phyloP scores from a whole-genome alignment of 2,329 filamentous ascomycete species.

The Neoascochyta sp. region DNA sequence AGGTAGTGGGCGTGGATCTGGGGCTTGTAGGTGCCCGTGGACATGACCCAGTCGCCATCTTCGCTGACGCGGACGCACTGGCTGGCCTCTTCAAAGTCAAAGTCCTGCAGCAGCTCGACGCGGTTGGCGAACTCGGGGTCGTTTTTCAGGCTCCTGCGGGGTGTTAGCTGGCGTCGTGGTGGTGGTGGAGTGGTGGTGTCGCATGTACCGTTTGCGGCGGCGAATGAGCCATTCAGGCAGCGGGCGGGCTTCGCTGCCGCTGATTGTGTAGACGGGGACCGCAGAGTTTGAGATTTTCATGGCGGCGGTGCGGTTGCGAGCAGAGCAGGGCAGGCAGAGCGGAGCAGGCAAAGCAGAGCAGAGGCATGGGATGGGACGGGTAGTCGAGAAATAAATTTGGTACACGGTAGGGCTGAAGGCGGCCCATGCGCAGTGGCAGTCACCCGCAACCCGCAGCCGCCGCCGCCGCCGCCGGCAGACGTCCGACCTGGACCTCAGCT shows the following conservation, averaged over 20 bases:
- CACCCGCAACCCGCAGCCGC: no score
- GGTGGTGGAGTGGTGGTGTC: background rate
- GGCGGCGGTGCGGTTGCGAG: constrained; percentile 18
- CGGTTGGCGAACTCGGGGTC: constrained; percentile 91
- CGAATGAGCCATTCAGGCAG: constrained; percentile 94
- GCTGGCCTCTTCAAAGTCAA: constrained; percentile 95
- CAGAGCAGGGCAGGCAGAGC: no score
- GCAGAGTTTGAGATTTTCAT: constrained; percentile 83
- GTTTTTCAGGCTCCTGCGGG: constrained; percentile 67
- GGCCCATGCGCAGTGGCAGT: no score
- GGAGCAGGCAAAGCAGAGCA: no score
- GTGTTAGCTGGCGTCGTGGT: constrained; percentile 5
- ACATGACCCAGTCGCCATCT: constrained; percentile 79
- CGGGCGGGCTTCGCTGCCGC: constrained; percentile 80
- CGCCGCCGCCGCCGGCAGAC: no score
- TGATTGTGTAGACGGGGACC: constrained; percentile 91
- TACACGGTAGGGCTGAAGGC: no score
- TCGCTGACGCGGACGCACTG: constrained; percentile 85
- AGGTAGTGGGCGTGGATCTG: constrained; percentile 97
- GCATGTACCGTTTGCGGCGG: constrained; percentile 61
- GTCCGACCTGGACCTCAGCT: no score
- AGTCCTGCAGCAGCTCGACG: constrained; percentile 92
- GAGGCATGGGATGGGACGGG: no score
- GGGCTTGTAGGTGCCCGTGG: constrained; percentile 44
- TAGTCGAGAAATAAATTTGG: no score